Evolutionary conservation across 2,329 filamentous ascomycete species (phyloP), one percentile per base, ranked within the genome.

Genomic region (Hypoxylon sp.): DNA sequence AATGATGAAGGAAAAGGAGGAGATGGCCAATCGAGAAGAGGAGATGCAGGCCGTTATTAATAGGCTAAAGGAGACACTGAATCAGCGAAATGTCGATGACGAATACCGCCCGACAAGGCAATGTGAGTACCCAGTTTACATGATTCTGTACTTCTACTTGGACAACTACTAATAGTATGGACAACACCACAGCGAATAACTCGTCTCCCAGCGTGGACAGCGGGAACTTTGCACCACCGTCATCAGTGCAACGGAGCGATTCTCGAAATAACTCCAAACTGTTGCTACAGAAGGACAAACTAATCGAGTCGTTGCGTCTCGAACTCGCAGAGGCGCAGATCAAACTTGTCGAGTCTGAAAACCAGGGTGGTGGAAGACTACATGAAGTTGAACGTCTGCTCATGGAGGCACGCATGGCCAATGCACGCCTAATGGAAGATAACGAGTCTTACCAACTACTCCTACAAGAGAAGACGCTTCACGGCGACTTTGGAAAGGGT

Each of bases 361-460:
- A 97, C 70, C 86, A 89, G 71, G 93, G 91, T 42, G 93, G 92
- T 43, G 91, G 91, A 34, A 86, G 89, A 19, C 77, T 96, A 67
- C 89, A 90, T 61, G 91, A 96, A 71, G 82, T 97, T n/a, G 92
- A 97, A 74, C 88, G 89, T 63, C 84, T 90, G 59, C 82, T 97
- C 42, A 86, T 97, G 73, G 93, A 97, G 68, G 88, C 91, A 27
- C 90, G 92, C 65, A 94, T 97, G 88, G 89, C 91, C 61, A 99
- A 97, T 68, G 94, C 94, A 49, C 85, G 92, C 34, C 78, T 99
- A 57, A 94, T 97, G 89, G 94, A 99, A 74, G 94, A 99, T 72
- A 97, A 97, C 66, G 94, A 99, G 73, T 96, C 91, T 73, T 99
- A 96, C 73, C 93, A 97, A 73, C 82, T 97, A 26, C 84, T 99